Conservation (phyloP, 2,329 filamentous ascomycete genomes). For the Sporothrix pseudoabietina region DNA sequence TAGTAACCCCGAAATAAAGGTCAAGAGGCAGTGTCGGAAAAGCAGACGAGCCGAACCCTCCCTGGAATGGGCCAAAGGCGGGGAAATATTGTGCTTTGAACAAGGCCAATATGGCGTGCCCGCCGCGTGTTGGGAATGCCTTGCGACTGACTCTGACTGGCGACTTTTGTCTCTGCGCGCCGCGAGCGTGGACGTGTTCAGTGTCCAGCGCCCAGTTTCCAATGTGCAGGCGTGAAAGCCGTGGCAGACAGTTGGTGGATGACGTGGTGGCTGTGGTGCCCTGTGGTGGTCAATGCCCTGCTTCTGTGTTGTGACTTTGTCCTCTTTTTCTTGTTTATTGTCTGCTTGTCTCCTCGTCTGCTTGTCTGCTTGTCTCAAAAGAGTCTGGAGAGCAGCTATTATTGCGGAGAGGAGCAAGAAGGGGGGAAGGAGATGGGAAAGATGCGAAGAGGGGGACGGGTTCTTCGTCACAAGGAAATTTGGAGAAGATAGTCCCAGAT, state of each 20-base stretch:
- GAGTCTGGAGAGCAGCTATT: background rate
- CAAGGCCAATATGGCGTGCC: background rate
- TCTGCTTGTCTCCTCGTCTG: background rate
- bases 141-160: background rate
- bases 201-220: background rate
- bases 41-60: background rate
- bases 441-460: conserved; percentile 3
- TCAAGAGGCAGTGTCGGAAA: background rate
- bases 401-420: conserved; percentile 14
- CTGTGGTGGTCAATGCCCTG: conserved; percentile 7
- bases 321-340: background rate
- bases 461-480: conserved; percentile 24
- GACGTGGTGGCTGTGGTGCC: conserved; percentile 9
- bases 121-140: background rate
- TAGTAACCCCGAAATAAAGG: background rate
- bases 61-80: conserved; percentile 10
- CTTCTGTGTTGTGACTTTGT: background rate
- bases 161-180: background rate
- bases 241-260: background rate
- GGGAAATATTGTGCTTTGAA: background rate
- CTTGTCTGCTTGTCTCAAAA: background rate
- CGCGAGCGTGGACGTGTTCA: background rate
- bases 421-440: background rate
- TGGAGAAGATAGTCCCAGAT: conserved; percentile 5
- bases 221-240: background rate